These are phyloP conservation scores for Cryphonectria nitschkei DNA, from an alignment of 2,329 filamentous ascomycete genomes.

Conservation along the genomic window DNA sequence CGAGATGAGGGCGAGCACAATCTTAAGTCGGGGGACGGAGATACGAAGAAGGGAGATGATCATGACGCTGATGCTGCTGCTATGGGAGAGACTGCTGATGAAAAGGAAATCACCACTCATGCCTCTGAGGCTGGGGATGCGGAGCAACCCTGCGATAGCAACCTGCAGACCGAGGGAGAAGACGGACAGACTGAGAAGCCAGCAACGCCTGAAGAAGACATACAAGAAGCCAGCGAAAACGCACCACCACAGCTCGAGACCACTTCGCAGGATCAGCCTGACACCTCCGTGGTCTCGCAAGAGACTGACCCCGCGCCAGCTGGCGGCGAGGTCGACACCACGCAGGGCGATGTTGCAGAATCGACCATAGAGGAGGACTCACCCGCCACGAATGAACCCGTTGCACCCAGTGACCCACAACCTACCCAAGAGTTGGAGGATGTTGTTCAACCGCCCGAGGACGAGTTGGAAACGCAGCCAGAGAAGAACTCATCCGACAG, in stretches of 20 bases:
- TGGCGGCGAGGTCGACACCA: background rate
- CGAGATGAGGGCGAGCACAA: constrained; percentile 24
- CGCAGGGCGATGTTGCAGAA: background rate
- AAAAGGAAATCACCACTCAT: constrained; percentile 22
- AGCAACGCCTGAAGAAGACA: background rate
- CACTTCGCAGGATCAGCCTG: background rate
- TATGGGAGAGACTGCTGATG: constrained; percentile 25
- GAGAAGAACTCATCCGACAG: background rate
- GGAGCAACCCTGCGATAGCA: constrained; percentile 1
- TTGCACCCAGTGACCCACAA: background rate
- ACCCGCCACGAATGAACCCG: background rate
- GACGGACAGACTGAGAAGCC: background rate
- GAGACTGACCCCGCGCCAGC: background rate
- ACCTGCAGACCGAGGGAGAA: background rate
- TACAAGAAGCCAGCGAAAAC: constrained; percentile 1
- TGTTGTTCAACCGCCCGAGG: background rate
- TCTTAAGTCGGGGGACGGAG: constrained; percentile 22
- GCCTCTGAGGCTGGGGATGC: background rate
- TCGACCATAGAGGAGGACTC: background rate
- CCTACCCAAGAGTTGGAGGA: background rate
- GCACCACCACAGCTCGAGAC: background rate
- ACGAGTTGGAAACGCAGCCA: background rate
- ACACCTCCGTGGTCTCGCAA: background rate
- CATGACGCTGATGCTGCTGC: constrained; percentile 26
- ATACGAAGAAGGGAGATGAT: constrained; percentile 21